Base-by-base conservation (phyloP, 495 filamentous ascomycete genomes). In the Penicillium desertorum region DNA sequence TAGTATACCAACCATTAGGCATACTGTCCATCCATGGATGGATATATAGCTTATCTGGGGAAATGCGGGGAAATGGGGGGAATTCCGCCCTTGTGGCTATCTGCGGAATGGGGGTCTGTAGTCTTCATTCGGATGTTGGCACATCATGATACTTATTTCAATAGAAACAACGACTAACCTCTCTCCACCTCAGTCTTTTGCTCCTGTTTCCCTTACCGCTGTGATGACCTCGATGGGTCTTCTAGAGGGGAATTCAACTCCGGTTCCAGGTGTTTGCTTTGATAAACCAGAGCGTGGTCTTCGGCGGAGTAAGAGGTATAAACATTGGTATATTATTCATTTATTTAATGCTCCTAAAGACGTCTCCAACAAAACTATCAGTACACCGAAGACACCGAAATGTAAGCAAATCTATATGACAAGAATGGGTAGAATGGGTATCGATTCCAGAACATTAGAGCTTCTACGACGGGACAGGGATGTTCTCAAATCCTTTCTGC, bases 401-500 rank as follows among this genome's bases (percentile, higher is more conserved):
- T 6, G 5, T 7, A 34, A 12, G 19, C 27, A 27, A 48, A 34
- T 19, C 23, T 16, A 60, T 9, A 32, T 44, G 12, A 45, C 7
- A 20, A 16, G 39, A 22, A 22, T 51, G 46, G 51, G 44, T 49
- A 16, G 39, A 22, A 30, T 51, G 58, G 58, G 50, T 49, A 45
- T 56, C 37, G 32, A 30, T 22, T 55, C 17, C 30, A 44, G 37
- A 48, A 45, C 16, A 14, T 32, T 16, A 42, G 43, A 43, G 10
- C 39, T 16, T 49, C 51, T 39, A 65, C 29, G 56, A 60, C 14
- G 74, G 74, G 4, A 72, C 57, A 71, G 67, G 60, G 46, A 81
- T 69, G 34, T 29, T 58, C 61, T 83, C 81, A 72, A 77, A 87
- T 10, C 77, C 78, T 53, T 81, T 79, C 32, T 81, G 76, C 1